phyloP scores from a whole-genome alignment of 2,329 filamentous ascomycete species.

The Lachnum nothofagi region DNA sequence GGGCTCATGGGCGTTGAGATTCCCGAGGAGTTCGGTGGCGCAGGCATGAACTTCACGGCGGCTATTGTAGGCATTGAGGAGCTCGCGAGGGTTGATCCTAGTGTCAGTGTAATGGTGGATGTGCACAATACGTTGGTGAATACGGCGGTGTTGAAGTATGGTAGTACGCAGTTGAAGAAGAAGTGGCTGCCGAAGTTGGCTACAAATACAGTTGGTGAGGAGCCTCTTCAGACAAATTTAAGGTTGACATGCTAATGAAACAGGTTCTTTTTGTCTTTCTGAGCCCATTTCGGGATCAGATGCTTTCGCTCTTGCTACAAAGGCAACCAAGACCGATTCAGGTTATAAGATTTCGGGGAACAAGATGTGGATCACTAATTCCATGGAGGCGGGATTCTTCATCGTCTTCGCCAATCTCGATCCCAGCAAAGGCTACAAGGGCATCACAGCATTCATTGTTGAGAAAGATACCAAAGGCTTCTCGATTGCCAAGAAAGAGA shows the following conservation, averaged over 20 bases:
- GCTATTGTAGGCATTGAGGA: slow-evolving; percentile 97
- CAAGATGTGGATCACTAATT: slow-evolving; percentile 99
- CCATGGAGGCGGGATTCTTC: slow-evolving; percentile 88
- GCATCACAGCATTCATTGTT: slow-evolving; percentile 92
- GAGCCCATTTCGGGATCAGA: slow-evolving; percentile 92
- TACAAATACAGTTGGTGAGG: slow-evolving; percentile 69
- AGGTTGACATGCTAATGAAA: slow-evolving; percentile 8
- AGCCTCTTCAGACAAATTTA: background rate
- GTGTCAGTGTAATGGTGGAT: slow-evolving; percentile 89
- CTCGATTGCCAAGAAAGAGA: slow-evolving; percentile 97
- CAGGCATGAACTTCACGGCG: slow-evolving; percentile 97
- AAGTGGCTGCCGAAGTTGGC: slow-evolving; percentile 86
- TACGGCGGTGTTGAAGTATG: slow-evolving; percentile 84
- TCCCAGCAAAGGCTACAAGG: slow-evolving; percentile 88
- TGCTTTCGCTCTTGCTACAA: slow-evolving; percentile 90
- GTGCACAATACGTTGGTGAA: slow-evolving; percentile 98
- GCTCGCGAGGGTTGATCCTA: slow-evolving; percentile 87
- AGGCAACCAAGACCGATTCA: slow-evolving; percentile 73
- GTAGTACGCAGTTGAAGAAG: slow-evolving; percentile 69
- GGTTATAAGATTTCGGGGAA: slow-evolving; percentile 84
- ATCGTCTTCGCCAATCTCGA: slow-evolving; percentile 97
- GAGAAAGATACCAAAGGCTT: slow-evolving; percentile 88
- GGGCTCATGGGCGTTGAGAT: slow-evolving; percentile 97
- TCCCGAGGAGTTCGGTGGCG: slow-evolving; percentile 91
- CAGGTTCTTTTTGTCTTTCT: slow-evolving; percentile 80